Evolutionary conservation across 1,284 basidiomycete genomes (phyloP), one percentile per base, ranked within the genome.

Genomic region (Heterobasidion occidentale): DNA sequence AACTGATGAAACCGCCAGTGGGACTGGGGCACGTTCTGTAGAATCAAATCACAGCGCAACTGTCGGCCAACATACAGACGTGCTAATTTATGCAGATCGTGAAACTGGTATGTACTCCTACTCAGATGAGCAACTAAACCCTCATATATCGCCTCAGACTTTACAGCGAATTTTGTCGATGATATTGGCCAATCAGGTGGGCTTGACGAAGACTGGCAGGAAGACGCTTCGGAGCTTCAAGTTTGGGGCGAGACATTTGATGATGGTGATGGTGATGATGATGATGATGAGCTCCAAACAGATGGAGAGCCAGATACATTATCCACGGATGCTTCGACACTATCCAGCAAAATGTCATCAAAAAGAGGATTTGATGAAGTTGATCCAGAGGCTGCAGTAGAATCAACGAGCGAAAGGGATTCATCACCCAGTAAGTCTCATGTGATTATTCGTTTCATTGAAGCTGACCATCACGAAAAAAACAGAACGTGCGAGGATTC

Each of bases 351-450:
- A 19, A n/a, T 15, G 15, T 51, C 50, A 19, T 51, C 50, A 15
- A 51, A 51, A 20, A 51, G 50, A 20, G 34, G 15, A 36, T 51
- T 51, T n/a, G 50, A 38, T n/a, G 17, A 17, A 14, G 34, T 52
- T 53, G 35, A 60, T 57, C 14, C 51, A 20, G 17, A 59, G 51
- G 27, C 42, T 8, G 38, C 27, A 42, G n/a, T n/a, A 42, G 38
- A n/a, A 42, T 8, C 38, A 42, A 27, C 27, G 38, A 42, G 12
- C 38, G 38, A 42, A 3, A 4, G n/a, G 38, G 12, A 42, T 7
- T 42, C 38, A 11, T 42, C 38, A 42, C 38, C 38, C 11, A 42
- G 38, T 42, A 42, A 42, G 38, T 42, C 11, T 42, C 38, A 11
- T 9, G 9, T 42, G 6, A n/a, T 11, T 42, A n/a, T 42, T 9